These are phyloP conservation scores for Coniophora puteana DNA, from an alignment of 1,284 basidiomycete species.

Conservation along the genomic window DNA sequence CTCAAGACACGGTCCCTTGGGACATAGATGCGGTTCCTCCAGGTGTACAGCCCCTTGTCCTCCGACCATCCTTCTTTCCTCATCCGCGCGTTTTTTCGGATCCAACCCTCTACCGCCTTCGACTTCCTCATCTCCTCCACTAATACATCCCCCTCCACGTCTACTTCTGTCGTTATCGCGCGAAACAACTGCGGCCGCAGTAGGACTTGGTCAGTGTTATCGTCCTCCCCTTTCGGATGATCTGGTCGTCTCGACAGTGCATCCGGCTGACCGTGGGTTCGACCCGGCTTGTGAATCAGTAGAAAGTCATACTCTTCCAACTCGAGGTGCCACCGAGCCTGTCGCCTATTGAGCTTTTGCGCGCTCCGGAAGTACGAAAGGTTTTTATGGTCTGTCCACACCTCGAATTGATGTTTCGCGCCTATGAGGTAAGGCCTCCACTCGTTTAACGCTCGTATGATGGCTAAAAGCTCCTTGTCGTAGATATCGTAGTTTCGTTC, in stretches of 20 bases:
- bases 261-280: conserved; percentile 30
- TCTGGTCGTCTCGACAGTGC: conserved; percentile 36
- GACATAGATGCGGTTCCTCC: conserved; percentile 18
- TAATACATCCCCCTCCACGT: conserved; percentile 9
- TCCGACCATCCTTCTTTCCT: conserved; percentile 10
- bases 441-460: conserved; percentile 15
- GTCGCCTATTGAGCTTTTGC: conserved; percentile 28
- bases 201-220: conserved; percentile 28
- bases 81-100: conserved; percentile 1
- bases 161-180: conserved; percentile 5
- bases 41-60: conserved; percentile 9
- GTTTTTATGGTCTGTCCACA: conserved; percentile 31
- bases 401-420: conserved; percentile 12
- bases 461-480: conserved; percentile 22
- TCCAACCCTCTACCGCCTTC: background rate
- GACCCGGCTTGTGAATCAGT: conserved; percentile 36
- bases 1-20: conserved; percentile 15
- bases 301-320: conserved; percentile 33
- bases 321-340: conserved; percentile 36
- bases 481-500: conserved; percentile 19
- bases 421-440: conserved; percentile 25
- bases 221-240: conserved; percentile 23
- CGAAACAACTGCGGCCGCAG: conserved; percentile 22
- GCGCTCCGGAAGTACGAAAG: conserved; percentile 22
- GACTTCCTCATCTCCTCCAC: conserved; percentile 8